A percentile compares a stretch with the other conserved stretches of the same genome.
Conservation (phyloP, 805 yeast species). For the Saccharomycopsis babjevae region DNA sequence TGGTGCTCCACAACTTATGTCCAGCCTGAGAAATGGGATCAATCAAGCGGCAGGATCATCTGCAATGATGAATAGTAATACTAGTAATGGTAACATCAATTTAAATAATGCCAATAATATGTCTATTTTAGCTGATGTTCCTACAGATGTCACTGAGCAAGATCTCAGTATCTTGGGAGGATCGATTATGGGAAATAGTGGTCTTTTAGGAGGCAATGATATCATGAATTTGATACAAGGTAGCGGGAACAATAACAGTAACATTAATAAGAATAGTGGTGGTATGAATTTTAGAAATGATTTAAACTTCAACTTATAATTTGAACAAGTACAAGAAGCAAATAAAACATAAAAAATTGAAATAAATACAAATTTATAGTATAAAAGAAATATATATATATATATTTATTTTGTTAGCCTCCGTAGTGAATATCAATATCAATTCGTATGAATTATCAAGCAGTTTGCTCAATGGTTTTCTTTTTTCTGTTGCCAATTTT, state of each 20-base stretch:
- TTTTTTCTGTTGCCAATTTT: slow-evolving; percentile 44
- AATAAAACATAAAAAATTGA: not conserved
- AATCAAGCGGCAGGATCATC: not conserved
- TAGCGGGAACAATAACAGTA: not conserved
- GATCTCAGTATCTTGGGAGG: not conserved
- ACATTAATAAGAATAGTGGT: slow-evolving; percentile 8
- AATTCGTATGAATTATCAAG: not conserved
- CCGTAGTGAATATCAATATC: too few relatives aligned
- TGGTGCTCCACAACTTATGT: not conserved
- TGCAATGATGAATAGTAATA: not conserved
- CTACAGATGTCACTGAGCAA: not conserved
- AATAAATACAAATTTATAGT: not conserved
- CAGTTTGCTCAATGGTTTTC: slow-evolving; percentile 10
- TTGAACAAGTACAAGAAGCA: not conserved
- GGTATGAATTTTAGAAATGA: not conserved
- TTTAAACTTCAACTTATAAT: not conserved
- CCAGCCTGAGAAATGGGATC: not conserved
- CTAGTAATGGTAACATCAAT: not conserved
- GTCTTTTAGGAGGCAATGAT: not conserved
- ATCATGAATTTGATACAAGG: not conserved
- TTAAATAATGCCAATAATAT: not conserved
- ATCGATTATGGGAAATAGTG: not conserved
- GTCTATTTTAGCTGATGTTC: not conserved
- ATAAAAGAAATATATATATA: too few relatives aligned
- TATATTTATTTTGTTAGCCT: too few relatives aligned